Evolutionary conservation across 2,329 filamentous ascomycete species (phyloP), one percentile per base, ranked within the genome.

Genomic region (Fusarium coicis): DNA sequence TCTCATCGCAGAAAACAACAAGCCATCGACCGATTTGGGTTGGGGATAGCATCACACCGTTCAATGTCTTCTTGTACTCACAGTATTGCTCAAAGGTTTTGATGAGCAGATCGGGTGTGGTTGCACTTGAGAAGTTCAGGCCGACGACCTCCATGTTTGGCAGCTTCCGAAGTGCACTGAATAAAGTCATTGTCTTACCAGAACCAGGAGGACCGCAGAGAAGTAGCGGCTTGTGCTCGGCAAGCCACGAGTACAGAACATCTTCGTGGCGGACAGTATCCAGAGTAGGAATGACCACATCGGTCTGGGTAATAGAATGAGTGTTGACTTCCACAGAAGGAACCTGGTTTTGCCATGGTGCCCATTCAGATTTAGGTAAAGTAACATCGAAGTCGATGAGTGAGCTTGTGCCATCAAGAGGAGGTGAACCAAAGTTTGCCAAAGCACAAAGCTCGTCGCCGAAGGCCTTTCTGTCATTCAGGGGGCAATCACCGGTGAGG

Each of bases 21-120:
- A 99, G 88, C 96, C 96, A 99, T 76, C 96, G 92, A 28, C 96
- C 96, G 77, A 99, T 97, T 81, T 99, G 97, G 11, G 93, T 97
- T 0, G 96, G 96, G 30, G 96, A 97, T 74, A 99, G 92, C 78
- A 98, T 93, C 26, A 98, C 95, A 46, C 96, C 96, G 80, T 96
- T 98, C 53, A 98, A 86, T 0, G 96, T 98, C 89, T 99, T 99
- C 86, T 96, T 97, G 85, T 99, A 99, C 83, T 99, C 96, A 84
- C 96, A 99, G 83, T 99, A 98, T 81, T 99, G 97, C 84, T 99
- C 96, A 76, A 99, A 97, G 0, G 97, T 99, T 87, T 99, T 99
- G 86, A 99, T 95, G 70, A 99, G 89, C 34, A 99, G 90, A 82
- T 99, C 97, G 2, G 96, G 97, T 1, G 96, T 99, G 1, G 97